Evolutionary conservation across 2,329 filamentous ascomycete genomes (phyloP), one percentile per base, ranked within the genome.

Genomic region (Colletotrichum sansevieriae): DNA sequence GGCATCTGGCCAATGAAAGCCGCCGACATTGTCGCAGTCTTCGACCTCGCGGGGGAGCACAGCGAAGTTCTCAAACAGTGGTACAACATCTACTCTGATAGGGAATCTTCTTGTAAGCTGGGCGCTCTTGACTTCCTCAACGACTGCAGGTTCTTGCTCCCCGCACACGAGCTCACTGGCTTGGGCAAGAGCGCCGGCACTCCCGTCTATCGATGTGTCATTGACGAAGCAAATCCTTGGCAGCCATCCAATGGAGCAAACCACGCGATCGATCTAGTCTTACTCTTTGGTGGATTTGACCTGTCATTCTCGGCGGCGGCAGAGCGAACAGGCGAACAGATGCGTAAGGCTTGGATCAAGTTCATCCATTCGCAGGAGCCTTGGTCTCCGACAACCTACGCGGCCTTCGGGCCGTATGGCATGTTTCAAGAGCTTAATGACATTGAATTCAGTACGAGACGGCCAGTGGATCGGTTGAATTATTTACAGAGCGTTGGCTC

Each of bases 221-320:
- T 84, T 1, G 83, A 85, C 44, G 79, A 85, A 61, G 55, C 75
- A 0, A 85, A 85, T 41, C 83, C 83, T 5, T 84, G 80, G 81
- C 83, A 85, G 57, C 61, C 78, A 0, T 84, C 82, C 0, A 81
- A 78, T 9, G 76, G 83, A 0, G 76, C 83, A 2, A 83, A 85
- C 44, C 83, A 85, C 65, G 83, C 80, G 0, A 80, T 85, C 2
- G 83, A 85, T 70, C 72, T 85, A 4, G 65, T 84, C 2, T 78
- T 83, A 9, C 71, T 84, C 0, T 85, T 84, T 29, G 81, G 77
- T 0, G 79, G 79, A 0, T 71, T 82, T 4, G 79, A 83, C 60
- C 63, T 83, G 0, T 74, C 75, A 0, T 78, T 78, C 22, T 77
- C 78, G 1, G 75, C 74, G 0, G 72, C 74, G 1, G 81, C 82